Percentiles rank a stretch among this genome's conserved stretches.
phyloP scores from a whole-genome alignment of 2,329 filamentous ascomycete species.

The Scedosporium apiospermum region DNA sequence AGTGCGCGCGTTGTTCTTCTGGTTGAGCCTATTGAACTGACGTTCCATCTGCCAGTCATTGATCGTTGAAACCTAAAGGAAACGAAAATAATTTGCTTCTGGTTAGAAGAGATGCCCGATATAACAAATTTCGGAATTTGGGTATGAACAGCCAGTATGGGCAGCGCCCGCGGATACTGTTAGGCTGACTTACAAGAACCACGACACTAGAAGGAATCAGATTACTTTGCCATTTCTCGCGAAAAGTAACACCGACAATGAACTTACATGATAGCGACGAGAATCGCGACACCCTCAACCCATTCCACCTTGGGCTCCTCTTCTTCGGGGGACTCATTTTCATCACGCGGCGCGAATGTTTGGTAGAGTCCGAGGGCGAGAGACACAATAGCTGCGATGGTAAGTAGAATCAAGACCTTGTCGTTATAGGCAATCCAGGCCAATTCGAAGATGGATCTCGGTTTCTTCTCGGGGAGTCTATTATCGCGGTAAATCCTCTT shows the following conservation, averaged over 20 bases:
- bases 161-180: neutral
- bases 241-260: conserved; percentile 9
- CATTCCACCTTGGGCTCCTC: conserved; percentile 20
- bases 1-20: conserved; percentile 52
- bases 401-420: conserved; percentile 62
- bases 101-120: too few species aligned
- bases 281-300: conserved; percentile 12
- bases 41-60: conserved; percentile 63
- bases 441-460: conserved; percentile 46
- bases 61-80: conserved; percentile 21
- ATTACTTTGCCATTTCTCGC: neutral
- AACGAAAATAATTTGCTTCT: neutral
- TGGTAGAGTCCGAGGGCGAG: conserved; percentile 62
- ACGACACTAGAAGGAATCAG: conserved; percentile 9
- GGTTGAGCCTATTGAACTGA: conserved; percentile 54
- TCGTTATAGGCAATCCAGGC: conserved; percentile 66
- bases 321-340: conserved; percentile 9
- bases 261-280: conserved; percentile 13
- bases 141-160: neutral
- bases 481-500: conserved; percentile 51
- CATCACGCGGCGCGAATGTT: conserved; percentile 33
- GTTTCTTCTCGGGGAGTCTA: conserved; percentile 48
- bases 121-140: too few species aligned
- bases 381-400: conserved; percentile 58
- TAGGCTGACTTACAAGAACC: conserved; percentile 9